These are phyloP conservation scores for Primulina tabacum DNA, from an alignment of 257 asterid genomes.

Conservation along the genomic window DNA sequence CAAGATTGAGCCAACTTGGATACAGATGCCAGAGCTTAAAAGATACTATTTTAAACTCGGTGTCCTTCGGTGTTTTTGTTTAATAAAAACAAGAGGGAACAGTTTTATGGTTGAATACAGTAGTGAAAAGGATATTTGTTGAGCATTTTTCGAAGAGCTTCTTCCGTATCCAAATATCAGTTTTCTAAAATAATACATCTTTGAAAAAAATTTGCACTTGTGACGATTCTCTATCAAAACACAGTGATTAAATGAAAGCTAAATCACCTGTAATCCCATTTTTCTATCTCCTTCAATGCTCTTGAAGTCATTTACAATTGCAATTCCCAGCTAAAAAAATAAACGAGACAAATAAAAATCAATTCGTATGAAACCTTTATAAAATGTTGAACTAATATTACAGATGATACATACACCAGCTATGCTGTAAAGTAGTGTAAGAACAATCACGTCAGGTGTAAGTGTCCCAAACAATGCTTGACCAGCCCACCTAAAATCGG, in stretches of 20 bases:
- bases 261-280: constrained; percentile 84
- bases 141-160: background rate
- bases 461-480: constrained; percentile 97
- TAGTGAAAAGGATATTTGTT: background rate
- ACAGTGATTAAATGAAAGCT: constrained; percentile 14
- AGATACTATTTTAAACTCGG: no score
- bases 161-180: background rate
- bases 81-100: no score
- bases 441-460: constrained; percentile 76
- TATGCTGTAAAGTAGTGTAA: constrained; percentile 79
- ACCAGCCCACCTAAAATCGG: constrained; percentile 95
- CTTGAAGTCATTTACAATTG: constrained; percentile 95
- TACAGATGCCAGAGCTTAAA: background rate
- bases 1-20: background rate
- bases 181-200: no score
- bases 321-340: constrained; percentile 76
- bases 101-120: background rate
- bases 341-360: constrained; percentile 12
- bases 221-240: background rate
- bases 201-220: background rate
- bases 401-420: constrained; percentile 70
- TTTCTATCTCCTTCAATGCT: constrained; percentile 93
- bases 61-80: no score
- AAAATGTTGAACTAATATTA: constrained; percentile 12
- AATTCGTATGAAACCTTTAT: background rate